Conservation (phyloP, 1,284 basidiomycete genomes). For the Dichomitus squalens region DNA sequence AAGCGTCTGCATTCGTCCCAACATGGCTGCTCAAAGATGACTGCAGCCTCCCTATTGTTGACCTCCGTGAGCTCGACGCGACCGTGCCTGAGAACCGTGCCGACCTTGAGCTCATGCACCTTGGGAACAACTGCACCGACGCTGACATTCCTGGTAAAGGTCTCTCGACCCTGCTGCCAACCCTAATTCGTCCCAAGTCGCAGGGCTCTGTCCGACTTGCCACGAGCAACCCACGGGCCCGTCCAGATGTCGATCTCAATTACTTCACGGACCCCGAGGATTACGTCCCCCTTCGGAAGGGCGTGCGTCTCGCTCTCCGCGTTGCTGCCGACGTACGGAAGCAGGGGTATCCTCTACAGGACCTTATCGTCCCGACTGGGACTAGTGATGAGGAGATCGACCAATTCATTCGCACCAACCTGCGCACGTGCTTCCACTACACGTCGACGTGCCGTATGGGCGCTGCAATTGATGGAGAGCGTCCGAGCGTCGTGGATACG, state of each 20-base stretch:
- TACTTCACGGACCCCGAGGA: conserved; percentile 31
- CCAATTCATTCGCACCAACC: conserved; percentile 26
- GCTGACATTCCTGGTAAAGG: too few species aligned
- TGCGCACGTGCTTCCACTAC: conserved; percentile 39
- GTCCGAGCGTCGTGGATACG: conserved; percentile 49
- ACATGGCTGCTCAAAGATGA: conserved; percentile 28
- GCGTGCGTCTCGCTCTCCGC: conserved; percentile 28
- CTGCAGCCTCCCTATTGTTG: not conserved
- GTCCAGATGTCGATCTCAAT: conserved; percentile 34
- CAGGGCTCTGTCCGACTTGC: conserved; percentile 36
- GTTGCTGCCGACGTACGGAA: conserved; percentile 33
- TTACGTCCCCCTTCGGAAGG: conserved; percentile 27
- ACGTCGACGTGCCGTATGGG: conserved; percentile 43
- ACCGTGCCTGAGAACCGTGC: conserved; percentile 30
- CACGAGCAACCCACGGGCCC: conserved; percentile 34
- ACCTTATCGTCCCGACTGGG: conserved; percentile 29
- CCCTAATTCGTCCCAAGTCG: conserved; percentile 35
- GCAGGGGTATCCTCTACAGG: conserved; percentile 34
- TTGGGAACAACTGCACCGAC: conserved; percentile 21
- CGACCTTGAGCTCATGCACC: conserved; percentile 40
- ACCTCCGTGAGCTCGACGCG: conserved; percentile 21
- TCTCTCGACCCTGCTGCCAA: conserved; percentile 27
- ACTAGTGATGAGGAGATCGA: conserved; percentile 28
- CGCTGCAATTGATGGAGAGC: conserved; percentile 26
- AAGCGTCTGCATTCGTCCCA: conserved; percentile 31